Base-by-base conservation (phyloP, 495 filamentous ascomycete genomes). In the Pseudoneurospora amorphoporcata region DNA sequence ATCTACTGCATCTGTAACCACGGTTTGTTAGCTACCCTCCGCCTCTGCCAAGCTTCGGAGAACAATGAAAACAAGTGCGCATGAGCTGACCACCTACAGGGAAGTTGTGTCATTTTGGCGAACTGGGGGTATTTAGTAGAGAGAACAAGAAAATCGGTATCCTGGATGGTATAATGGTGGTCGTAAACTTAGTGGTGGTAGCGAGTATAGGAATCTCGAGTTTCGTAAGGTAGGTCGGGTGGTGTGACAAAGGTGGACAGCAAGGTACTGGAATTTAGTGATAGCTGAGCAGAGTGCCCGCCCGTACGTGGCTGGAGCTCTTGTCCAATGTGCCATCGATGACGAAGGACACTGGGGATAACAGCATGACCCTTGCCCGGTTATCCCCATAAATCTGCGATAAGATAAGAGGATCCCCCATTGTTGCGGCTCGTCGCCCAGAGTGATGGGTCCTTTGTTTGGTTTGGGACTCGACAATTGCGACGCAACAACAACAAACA, bases 1-100 rank as follows among this genome's bases (percentile, higher is more conserved):
- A 84, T 99, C 95, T 70, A 94, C 94, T 78, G 95, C 95, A 86
- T 98, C 95, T 99, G 82, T 40, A 71, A 72, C 47, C 43, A 69
- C 70, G 65, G 70, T 70, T 58, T 71, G 58, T 77, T 73, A 79
- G 71, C 45, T 19, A 19, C 68, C 45, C 23, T 32, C 19, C 12
- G 19, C 14, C 41, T 32, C 23, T 32, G 19, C 14, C 41, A 58
- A 39, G 29, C 35, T 4, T 23, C 39, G 39, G 19, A 75, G 74
- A 65, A 65, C 53, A 65, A 65, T 65, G 23, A 17, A 65, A 65
- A 65, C 29, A 17, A 32, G 53, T 32, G 23, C 53, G 73, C 42
- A 73, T 19, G 74, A 71, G 71, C 68, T 69, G 61, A 75, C 73
- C 38, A 85, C 90, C 76, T 87, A 94, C 92, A 92, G 75, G 91